phyloP scores from a whole-genome alignment of 140 eudicot species.

The Stevia rebaudiana region DNA sequence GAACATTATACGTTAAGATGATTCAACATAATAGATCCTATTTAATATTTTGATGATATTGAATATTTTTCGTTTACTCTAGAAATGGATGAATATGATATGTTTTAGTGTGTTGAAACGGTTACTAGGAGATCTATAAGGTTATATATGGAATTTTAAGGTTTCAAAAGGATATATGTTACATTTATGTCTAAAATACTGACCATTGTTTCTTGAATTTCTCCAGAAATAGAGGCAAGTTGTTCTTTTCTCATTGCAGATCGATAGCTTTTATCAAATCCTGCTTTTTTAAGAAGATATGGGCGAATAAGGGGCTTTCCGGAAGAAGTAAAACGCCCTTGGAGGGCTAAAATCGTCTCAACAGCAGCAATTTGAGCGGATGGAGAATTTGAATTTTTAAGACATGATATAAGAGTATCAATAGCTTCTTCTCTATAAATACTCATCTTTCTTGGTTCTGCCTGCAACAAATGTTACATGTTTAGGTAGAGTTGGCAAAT shows the following conservation, averaged over 20 bases:
- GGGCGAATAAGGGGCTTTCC: constrained; percentile 60
- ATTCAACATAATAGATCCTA: not conserved
- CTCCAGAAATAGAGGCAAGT: constrained; percentile 28
- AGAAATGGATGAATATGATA: not conserved
- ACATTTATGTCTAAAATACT: not conserved
- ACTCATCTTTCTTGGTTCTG: constrained; percentile 77
- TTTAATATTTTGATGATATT: not conserved
- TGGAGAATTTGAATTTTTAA: constrained; percentile 58
- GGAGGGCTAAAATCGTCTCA: constrained; percentile 56
- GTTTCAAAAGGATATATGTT: not conserved
- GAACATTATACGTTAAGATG: not conserved
- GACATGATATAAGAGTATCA: constrained; percentile 62
- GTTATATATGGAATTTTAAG: not conserved
- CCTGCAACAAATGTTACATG: constrained; percentile 27
- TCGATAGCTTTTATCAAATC: constrained; percentile 46
- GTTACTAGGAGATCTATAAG: not conserved
- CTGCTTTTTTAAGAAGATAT: constrained; percentile 60
- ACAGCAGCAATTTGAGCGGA: constrained; percentile 65
- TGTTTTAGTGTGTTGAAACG: no score
- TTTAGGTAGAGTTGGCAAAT: not conserved
- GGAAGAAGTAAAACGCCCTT: constrained; percentile 63
- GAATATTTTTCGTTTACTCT: not conserved
- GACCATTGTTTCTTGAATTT: constrained; percentile 41
- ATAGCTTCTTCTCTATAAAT: constrained; percentile 82
- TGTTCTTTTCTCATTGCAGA: constrained; percentile 51